phyloP scores from a whole-genome alignment of 164 flowering plant species.

The Vitis amurensis region DNA sequence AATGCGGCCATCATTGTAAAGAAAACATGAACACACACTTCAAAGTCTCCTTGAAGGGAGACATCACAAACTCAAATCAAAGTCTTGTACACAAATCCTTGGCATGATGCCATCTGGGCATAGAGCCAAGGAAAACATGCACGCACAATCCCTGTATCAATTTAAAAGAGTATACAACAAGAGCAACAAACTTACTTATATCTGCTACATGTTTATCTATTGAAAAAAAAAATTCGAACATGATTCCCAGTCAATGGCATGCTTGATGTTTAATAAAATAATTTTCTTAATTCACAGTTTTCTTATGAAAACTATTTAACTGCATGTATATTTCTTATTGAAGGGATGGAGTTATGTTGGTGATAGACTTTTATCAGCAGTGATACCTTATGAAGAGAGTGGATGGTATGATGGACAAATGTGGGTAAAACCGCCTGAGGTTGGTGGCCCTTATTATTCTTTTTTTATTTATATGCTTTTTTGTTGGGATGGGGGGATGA shows the following conservation, averaged over 20 bases:
- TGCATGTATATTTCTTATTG: constrained; percentile 5
- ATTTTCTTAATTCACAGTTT: not conserved
- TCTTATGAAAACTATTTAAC: not conserved
- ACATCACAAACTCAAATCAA: too few relatives aligned
- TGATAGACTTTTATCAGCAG: constrained; percentile 92
- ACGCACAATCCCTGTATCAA: too few relatives aligned
- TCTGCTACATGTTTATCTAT: not conserved
- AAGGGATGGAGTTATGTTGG: constrained; percentile 99
- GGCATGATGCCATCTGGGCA: too few relatives aligned
- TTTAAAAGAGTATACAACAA: too few relatives aligned
- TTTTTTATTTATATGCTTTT: not conserved
- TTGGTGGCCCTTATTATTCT: constrained; percentile 22
- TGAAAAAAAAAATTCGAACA: not conserved
- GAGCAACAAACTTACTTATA: too few relatives aligned
- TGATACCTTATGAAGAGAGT: constrained; percentile 91
- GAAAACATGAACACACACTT: too few relatives aligned
- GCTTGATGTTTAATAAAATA: not conserved
- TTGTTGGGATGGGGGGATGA: not conserved
- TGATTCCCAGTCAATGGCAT: not conserved
- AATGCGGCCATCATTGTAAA: too few relatives aligned
- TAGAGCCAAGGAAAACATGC: too few relatives aligned
- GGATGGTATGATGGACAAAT: constrained; percentile 99
- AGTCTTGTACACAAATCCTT: too few relatives aligned
- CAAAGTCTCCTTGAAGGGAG: too few relatives aligned
- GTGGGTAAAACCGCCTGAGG: constrained; percentile 99